These are phyloP conservation scores for Nidularia sp. DNA, from an alignment of 768 basidiomycete genomes.

Conservation along the genomic window DNA sequence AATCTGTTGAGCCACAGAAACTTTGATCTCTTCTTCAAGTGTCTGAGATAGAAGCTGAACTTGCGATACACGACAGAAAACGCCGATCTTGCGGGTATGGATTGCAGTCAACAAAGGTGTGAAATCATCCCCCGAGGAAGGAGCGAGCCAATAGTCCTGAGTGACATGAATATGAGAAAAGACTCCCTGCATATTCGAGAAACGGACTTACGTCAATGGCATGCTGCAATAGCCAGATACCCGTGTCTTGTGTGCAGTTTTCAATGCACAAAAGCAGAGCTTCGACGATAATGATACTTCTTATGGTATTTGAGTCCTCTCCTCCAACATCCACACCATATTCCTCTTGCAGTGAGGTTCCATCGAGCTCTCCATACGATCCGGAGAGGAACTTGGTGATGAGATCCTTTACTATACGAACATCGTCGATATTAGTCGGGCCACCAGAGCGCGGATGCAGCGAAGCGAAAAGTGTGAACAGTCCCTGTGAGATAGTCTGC, in stretches of 20 bases:
- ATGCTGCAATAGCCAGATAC: slow-evolving; percentile 47
- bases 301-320: slow-evolving; percentile 26
- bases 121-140: slow-evolving; percentile 16
- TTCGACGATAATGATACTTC: slow-evolving; percentile 36
- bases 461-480: slow-evolving; percentile 45
- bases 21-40: slow-evolving; percentile 9
- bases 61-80: slow-evolving; percentile 21
- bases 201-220: slow-evolving; percentile 40
- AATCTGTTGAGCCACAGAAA: slow-evolving; percentile 22
- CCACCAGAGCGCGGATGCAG: slow-evolving; percentile 13
- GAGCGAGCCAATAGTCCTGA: slow-evolving; percentile 48
- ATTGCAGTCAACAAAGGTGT: slow-evolving; percentile 45
- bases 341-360: slow-evolving; percentile 41
- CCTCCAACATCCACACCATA: slow-evolving; percentile 39
- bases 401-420: slow-evolving; percentile 32
- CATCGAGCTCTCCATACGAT: slow-evolving; percentile 44
- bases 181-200: neutral
- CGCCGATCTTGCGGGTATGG: slow-evolving; percentile 40
- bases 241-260: slow-evolving; percentile 35
- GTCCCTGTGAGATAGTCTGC: slow-evolving; percentile 45
- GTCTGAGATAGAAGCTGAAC: slow-evolving; percentile 9
- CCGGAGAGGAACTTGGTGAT: slow-evolving; percentile 42
- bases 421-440: slow-evolving; percentile 22
- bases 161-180: neutral
- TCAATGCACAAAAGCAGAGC: slow-evolving; percentile 50